Percentiles rank a stretch among this genome's conserved stretches.
Evolutionary conservation across 139 green algal genomes (phyloP).

Genomic region (Coelastrella sp.): DNA sequence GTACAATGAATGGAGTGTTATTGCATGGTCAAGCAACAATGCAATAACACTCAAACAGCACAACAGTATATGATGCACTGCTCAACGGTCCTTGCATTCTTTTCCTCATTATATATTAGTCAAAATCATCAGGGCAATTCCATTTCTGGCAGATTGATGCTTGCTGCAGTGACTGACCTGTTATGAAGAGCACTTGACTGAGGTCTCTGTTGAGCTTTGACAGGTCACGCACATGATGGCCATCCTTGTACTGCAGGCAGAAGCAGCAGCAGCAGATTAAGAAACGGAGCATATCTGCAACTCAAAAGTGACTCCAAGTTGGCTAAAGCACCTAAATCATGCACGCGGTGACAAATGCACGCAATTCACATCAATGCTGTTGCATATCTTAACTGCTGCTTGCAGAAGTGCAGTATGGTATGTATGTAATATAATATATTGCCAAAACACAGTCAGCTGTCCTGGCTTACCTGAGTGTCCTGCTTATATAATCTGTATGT

Average conservation of each 20-base stretch:
- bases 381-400: too few relatives aligned
- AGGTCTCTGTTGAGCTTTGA: slow-evolving; percentile 96
- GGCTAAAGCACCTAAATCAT: neutral
- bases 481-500: slow-evolving; percentile 84
- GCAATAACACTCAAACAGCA: too few relatives aligned
- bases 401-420: too few relatives aligned
- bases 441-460: neutral
- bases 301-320: neutral
- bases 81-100: too few relatives aligned
- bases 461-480: slow-evolving; percentile 71
- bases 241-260: slow-evolving; percentile 79
- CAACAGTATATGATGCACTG: too few relatives aligned
- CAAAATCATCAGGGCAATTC: too few relatives aligned
- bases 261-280: slow-evolving; percentile 7
- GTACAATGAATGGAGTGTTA: too few relatives aligned
- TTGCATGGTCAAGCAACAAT: too few relatives aligned
- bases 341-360: too few relatives aligned
- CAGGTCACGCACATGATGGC: slow-evolving; percentile 93
- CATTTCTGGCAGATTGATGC: too few relatives aligned
- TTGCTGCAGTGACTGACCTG: slow-evolving; percentile 1
- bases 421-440: neutral
- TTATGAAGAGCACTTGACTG: slow-evolving; percentile 84
- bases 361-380: too few relatives aligned
- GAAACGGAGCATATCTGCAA: neutral
- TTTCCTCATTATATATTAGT: too few relatives aligned